phyloP scores from a whole-genome alignment of 2,329 filamentous ascomycete species.

The Onygenales sp. region DNA sequence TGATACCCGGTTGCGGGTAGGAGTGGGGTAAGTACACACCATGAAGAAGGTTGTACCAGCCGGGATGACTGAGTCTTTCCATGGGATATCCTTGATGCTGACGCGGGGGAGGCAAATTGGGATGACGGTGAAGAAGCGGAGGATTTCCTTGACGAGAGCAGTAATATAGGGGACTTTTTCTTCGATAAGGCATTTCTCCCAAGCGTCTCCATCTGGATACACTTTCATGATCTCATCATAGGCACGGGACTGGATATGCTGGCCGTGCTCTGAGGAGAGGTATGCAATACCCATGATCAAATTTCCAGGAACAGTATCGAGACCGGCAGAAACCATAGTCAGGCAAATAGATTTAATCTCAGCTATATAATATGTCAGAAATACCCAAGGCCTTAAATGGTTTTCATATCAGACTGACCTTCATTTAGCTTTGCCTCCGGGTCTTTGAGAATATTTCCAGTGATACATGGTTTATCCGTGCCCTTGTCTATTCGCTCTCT shows the following conservation, averaged over 20 bases:
- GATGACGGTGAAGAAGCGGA: conserved; percentile 72
- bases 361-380: conserved; percentile 41
- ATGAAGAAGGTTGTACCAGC: conserved; percentile 73
- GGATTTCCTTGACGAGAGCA: conserved; percentile 66
- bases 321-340: conserved; percentile 71
- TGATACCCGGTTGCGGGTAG: neutral
- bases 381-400: conserved; percentile 19
- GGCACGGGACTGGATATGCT: conserved; percentile 60
- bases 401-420: conserved; percentile 31
- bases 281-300: conserved; percentile 72
- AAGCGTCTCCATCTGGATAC: conserved; percentile 67
- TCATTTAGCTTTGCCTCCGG: conserved; percentile 60
- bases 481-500: conserved; percentile 53
- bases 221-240: conserved; percentile 60
- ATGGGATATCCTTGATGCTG: conserved; percentile 63
- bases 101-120: conserved; percentile 67
- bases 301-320: conserved; percentile 73
- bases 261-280: conserved; percentile 57
- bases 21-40: conserved; percentile 29
- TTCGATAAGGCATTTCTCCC: conserved; percentile 61
- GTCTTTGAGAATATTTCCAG: conserved; percentile 60
- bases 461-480: conserved; percentile 59
- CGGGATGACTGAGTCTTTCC: conserved; percentile 58
- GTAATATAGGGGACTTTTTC: conserved; percentile 71
- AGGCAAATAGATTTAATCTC: conserved; percentile 74